Conservation (phyloP, 345 rosid genomes). For the Raphanus raphanistrum region DNA sequence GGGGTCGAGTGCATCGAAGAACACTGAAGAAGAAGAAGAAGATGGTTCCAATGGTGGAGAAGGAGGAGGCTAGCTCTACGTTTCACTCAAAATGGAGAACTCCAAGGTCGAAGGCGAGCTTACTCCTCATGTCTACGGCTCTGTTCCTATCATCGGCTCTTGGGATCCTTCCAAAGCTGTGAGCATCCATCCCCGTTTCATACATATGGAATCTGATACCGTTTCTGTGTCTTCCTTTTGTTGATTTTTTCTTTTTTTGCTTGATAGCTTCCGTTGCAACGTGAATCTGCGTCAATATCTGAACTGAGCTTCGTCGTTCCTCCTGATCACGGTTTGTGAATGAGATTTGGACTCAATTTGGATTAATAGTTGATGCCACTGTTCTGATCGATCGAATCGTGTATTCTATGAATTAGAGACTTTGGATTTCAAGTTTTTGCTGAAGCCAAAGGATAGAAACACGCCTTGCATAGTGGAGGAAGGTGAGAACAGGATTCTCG, state of each 20-base stretch:
- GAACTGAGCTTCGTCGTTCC: constrained; percentile 94
- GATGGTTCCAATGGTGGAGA: constrained; percentile 62
- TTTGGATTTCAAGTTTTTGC: constrained; percentile 94
- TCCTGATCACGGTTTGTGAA: constrained; percentile 76
- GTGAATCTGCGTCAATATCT: constrained; percentile 92
- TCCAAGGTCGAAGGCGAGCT: constrained; percentile 77
- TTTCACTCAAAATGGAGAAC: constrained; percentile 89
- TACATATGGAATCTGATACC: background rate
- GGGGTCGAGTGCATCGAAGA: constrained; percentile 80
- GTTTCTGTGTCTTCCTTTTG: background rate
- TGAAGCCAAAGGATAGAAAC: constrained; percentile 77
- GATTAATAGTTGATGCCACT: too few species aligned
- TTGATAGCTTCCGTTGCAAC: constrained; percentile 73
- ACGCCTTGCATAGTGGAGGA: constrained; percentile 82
- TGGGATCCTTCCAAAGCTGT: constrained; percentile 97
- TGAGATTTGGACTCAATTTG: background rate
- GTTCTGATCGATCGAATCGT: background rate
- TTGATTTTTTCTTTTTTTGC: background rate
- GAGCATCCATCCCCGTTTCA: constrained; percentile 25
- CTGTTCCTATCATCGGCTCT: constrained; percentile 85
- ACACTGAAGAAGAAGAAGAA: constrained; percentile 59
- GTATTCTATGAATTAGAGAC: constrained; percentile 51
- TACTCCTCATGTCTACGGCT: constrained; percentile 91
- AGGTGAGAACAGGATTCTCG: constrained; percentile 74
- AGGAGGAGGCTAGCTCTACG: constrained; percentile 75